phyloP scores from a whole-genome alignment of 2,329 filamentous ascomycete species.

The Xylaria sp. region DNA sequence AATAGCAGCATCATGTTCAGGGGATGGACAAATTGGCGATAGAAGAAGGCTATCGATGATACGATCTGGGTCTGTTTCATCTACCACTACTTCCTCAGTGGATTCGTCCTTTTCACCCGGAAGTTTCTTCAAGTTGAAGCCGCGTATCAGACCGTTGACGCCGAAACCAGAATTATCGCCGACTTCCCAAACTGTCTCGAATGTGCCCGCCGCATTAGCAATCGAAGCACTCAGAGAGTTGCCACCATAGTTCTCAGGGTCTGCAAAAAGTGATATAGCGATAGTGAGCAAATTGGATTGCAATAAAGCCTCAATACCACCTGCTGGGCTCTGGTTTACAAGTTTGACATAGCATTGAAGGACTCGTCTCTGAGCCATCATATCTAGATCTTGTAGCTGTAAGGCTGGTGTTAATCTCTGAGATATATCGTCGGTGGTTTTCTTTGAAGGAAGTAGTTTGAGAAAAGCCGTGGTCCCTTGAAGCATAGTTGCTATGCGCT shows the following conservation, averaged over 20 bases:
- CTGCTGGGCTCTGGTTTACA: slow-evolving; percentile 83
- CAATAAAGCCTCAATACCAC: slow-evolving; percentile 82
- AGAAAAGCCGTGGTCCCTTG: slow-evolving; percentile 92
- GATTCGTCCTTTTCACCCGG: slow-evolving; percentile 69
- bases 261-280: slow-evolving; percentile 89
- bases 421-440: slow-evolving; percentile 82
- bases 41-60: slow-evolving; percentile 65
- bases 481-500: slow-evolving; percentile 89
- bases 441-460: slow-evolving; percentile 82
- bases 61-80: slow-evolving; percentile 66
- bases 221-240: slow-evolving; percentile 90
- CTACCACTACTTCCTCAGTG: slow-evolving; percentile 50
- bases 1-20: slow-evolving; percentile 87
- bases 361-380: slow-evolving; percentile 91
- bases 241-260: slow-evolving; percentile 85
- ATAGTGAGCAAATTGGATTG: slow-evolving; percentile 91
- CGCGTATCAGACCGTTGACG: slow-evolving; percentile 81
- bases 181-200: slow-evolving; percentile 94
- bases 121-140: slow-evolving; percentile 74
- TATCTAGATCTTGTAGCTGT: slow-evolving; percentile 86
- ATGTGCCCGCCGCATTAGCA: slow-evolving; percentile 84
- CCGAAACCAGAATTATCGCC: slow-evolving; percentile 95
- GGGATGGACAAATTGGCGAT: slow-evolving; percentile 79
- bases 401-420: slow-evolving; percentile 84
- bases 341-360: slow-evolving; percentile 94